A percentile compares a stretch with the other conserved stretches of the same genome.
These are phyloP conservation scores for Setaria viridis DNA, from an alignment of 202 grass and related monocot genomes.

Conservation along the genomic window DNA sequence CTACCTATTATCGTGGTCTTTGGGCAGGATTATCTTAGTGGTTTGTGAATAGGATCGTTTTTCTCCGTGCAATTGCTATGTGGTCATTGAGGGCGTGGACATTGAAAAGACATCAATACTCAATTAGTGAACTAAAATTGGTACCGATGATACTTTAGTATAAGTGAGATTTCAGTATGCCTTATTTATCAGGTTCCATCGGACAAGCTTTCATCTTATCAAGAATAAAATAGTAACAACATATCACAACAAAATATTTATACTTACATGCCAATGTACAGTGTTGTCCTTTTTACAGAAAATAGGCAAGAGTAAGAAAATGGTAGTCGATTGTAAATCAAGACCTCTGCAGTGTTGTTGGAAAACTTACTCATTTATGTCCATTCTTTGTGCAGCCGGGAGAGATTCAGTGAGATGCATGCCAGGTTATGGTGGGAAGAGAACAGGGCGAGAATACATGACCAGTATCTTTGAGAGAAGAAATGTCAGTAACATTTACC, in stretches of 20 bases:
- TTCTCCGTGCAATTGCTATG: not conserved
- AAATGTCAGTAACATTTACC: constrained; percentile 12
- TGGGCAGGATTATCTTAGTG: not conserved
- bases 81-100: not conserved
- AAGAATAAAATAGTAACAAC: not conserved
- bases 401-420: constrained; percentile 84
- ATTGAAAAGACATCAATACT: constrained; percentile 7
- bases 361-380: not conserved
- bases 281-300: not conserved
- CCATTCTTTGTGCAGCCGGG: constrained; percentile 63
- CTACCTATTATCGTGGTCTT: not conserved
- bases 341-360: not conserved
- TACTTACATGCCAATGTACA: constrained; percentile 6
- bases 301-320: not conserved
- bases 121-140: constrained; percentile 8
- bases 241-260: constrained; percentile 19
- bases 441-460: constrained; percentile 78
- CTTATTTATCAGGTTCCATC: constrained; percentile 17
- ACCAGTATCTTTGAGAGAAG: constrained; percentile 69
- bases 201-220: not conserved
- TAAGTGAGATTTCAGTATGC: not conserved
- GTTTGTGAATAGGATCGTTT: not conserved
- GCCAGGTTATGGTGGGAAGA: constrained; percentile 86
- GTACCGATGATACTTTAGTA: not conserved
- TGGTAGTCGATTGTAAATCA: constrained; percentile 1